phyloP scores from a whole-genome alignment of 495 filamentous ascomycete genomes.

The Lasiosphaeria miniovina region DNA sequence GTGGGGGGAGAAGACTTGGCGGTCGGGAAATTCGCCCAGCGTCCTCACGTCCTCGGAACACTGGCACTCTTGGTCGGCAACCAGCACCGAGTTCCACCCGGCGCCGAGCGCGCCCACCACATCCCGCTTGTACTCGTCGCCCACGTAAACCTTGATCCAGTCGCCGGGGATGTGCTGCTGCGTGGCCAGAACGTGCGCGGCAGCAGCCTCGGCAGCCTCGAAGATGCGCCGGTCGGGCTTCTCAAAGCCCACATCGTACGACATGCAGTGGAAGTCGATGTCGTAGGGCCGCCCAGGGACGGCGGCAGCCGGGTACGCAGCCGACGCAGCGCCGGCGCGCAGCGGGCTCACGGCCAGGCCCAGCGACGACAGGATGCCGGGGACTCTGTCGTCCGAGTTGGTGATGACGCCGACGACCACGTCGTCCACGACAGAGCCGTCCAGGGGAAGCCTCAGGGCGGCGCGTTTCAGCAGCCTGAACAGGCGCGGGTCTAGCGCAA shows the following conservation, averaged over 20 bases:
- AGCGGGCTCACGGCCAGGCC: slow-evolving; percentile 53
- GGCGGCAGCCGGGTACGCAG: no score
- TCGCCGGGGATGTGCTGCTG: slow-evolving; percentile 4
- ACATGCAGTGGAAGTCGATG: slow-evolving; percentile 65
- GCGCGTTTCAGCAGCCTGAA: no score
- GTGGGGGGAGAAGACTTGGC: no score
- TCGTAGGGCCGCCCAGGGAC: slow-evolving; percentile 31
- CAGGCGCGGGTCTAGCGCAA: no score
- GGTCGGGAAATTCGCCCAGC: no score
- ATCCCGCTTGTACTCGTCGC: slow-evolving; percentile 65
- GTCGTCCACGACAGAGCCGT: slow-evolving; percentile 12
- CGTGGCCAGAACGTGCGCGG: slow-evolving; percentile 21
- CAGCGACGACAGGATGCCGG: slow-evolving; percentile 56
- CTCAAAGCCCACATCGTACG: slow-evolving; percentile 67
- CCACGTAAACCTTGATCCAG: slow-evolving; percentile 61
- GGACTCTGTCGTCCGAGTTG: slow-evolving; percentile 74
- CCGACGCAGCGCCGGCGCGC: slow-evolving; percentile 10
- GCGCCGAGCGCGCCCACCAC: slow-evolving; percentile 56
- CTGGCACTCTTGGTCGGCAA: no score
- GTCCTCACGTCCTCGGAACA: no score
- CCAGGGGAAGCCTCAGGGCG: no score
- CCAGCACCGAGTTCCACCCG: slow-evolving; percentile 57
- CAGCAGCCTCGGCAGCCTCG: slow-evolving; percentile 51
- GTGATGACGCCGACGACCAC: slow-evolving; percentile 65
- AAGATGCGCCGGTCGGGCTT: slow-evolving; percentile 68